Evolutionary conservation across 352 stramenopile species (phyloP), one percentile per base, ranked within the genome.

Genomic region (Globisporangium rhizosaccharum): DNA sequence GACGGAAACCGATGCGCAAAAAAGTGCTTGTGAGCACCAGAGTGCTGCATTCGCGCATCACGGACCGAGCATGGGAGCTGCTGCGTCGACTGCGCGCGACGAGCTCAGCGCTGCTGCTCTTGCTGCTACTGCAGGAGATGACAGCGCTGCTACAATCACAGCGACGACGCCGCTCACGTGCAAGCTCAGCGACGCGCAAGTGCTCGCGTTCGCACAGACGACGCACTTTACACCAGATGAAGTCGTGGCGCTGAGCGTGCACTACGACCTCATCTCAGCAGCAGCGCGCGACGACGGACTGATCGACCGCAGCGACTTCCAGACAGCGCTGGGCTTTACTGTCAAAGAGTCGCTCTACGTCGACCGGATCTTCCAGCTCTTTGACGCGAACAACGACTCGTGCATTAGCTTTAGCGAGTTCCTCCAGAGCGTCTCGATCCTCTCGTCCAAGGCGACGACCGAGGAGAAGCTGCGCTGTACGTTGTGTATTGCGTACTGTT

Each of bases 391-490:
- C 67, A 67, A 74, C 55, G 84, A 94, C 69, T 81, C 72, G 68
- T 90, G 75, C 62, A 90, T 92, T 65, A 87, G 75, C 62, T 94
- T 92, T 56, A 53, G 60, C 62, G 81, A 94, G 73, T 92, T 92
- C 53, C 60, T 91, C 18, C 71, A 88, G 63, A 88, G 75, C 39
- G 76, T 93, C 7, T 86, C 75, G 9, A 69, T 88, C 47, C 63
- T 90, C 37, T 90, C 83, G 30, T 88, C 75, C 53, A 90, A 90
- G 56, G 75, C 77, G 15, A 71, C 72, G 7, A 71, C 68, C 3
- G 68, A 79, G 5, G 83, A 92, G 61, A 92, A 90, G 64, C 77
- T 90, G 33, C 73, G 73, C 56, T 89, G 82, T 92, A 59, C 46
- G 75, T 79, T 7, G 9, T 14, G 4, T 0, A 7, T 18, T 39